These are phyloP conservation scores for Cantharellus anzutake DNA, from an alignment of 768 basidiomycete species.

Conservation along the genomic window DNA sequence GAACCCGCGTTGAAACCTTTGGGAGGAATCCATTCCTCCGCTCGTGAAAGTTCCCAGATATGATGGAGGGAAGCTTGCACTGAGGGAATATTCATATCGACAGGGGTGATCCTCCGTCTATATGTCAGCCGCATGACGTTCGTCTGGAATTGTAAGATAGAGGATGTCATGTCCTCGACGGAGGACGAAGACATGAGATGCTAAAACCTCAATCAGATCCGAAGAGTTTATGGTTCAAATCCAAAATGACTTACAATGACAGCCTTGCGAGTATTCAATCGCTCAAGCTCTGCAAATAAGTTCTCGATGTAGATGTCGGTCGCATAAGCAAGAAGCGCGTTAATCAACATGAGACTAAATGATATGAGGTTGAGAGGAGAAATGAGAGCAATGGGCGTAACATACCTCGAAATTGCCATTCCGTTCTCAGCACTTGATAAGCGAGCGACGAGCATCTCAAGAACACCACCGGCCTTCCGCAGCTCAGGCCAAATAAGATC, in stretches of 20 bases:
- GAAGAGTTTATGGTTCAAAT: background rate
- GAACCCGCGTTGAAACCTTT: background rate
- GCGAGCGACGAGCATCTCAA: slow-evolving; percentile 68
- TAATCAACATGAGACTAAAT: slow-evolving; percentile 71
- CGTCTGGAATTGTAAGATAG: slow-evolving; percentile 74
- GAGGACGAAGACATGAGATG: slow-evolving; percentile 69
- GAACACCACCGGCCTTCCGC: slow-evolving; percentile 38
- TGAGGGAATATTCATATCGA: slow-evolving; percentile 36
- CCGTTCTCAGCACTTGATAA: slow-evolving; percentile 68
- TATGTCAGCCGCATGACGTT: slow-evolving; percentile 64
- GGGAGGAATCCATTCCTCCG: slow-evolving; percentile 31
- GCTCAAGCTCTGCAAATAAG: slow-evolving; percentile 56
- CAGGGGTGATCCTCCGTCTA: slow-evolving; percentile 60
- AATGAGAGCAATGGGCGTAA: slow-evolving; percentile 19
- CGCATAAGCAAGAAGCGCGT: slow-evolving; percentile 65
- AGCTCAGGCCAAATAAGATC: slow-evolving; percentile 66
- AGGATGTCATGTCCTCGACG: slow-evolving; percentile 63
- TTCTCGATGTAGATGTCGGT: slow-evolving; percentile 61
- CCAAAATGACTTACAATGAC: slow-evolving; percentile 40
- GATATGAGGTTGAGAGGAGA: slow-evolving; percentile 44
- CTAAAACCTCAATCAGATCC: slow-evolving; percentile 19
- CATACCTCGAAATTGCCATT: slow-evolving; percentile 76
- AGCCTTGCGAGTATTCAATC: slow-evolving; percentile 59
- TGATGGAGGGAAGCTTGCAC: slow-evolving; percentile 30
- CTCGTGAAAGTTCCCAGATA: slow-evolving; percentile 47